Evolutionary conservation across 148 eudicot genomes (phyloP), one percentile per base, ranked within the genome.

Genomic region (Rhododendron kiyosumense): DNA sequence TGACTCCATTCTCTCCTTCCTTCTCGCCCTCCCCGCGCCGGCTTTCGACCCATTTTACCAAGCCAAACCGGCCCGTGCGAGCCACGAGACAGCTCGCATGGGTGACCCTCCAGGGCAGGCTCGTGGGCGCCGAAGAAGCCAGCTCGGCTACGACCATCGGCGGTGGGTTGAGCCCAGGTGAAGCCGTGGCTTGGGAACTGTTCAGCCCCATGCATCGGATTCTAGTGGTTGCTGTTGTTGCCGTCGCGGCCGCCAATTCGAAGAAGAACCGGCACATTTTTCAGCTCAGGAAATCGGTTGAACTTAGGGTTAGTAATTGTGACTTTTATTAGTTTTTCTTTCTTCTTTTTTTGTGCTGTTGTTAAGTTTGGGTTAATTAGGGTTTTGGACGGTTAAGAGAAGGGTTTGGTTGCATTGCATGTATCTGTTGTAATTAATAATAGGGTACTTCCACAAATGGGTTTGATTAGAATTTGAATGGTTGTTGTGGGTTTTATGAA

Each of bases 121-220:
- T 96, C 11, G 88, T 96, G 2, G 94, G 97, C 2, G 99, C 96
- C 49, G 94, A 96, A 28, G 95, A 96, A 86, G 97, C 96, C 77
- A 92, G 87, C 86, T 90, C 96, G 46, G 93, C 94, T 81, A 79
- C 85, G 84, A 79, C 93, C 32, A 86, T 95, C 10, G 92, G 89
- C 1, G 93, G 92, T 4, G 88, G 91, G 0, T 85, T 95, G 84
- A 85, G 80, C 81, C 81, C 65, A 0, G 34, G 89, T 28, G 91
- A 95, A 85, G 95, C 94, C 0, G 85, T 93, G 46, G 93, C 92
- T 54, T 96, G 98, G 99, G 95, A 92, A 82, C 90, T 96, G 17
- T 95, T 96, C 43, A 94, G 88, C 83, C 99, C 99, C 5, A 91
- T 96, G 76, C 96, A 96, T 4, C 88, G 99, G 77, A 89, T 95